Percentiles rank a stretch among this genome's conserved stretches.
Evolutionary conservation across 148 eudicot species (phyloP).

Genomic region (Rhododendron ferrugineum): DNA sequence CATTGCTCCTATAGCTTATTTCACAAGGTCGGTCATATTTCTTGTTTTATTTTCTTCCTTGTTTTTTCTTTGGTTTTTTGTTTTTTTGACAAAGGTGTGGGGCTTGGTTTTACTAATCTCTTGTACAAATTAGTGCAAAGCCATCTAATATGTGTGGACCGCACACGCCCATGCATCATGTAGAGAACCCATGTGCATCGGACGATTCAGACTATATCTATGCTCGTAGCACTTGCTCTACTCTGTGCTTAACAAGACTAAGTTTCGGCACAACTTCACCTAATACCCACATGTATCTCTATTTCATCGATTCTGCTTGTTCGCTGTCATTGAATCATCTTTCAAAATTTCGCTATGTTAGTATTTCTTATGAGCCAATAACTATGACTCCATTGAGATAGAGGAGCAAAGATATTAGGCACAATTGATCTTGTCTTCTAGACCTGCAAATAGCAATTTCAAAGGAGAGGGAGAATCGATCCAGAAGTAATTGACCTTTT

Average conservation of each 20-base stretch:
- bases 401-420: background rate
- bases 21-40: conserved; percentile 30
- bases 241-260: background rate
- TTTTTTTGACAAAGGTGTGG: background rate
- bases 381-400: background rate
- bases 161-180: background rate
- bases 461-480: background rate
- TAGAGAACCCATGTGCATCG: too few species aligned
- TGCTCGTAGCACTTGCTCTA: too few species aligned
- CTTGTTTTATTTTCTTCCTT: background rate
- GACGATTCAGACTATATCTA: too few species aligned
- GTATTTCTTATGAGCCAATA: background rate
- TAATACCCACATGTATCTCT: background rate
- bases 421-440: background rate
- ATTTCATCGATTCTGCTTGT: background rate
- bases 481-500: background rate
- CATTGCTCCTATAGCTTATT: conserved; percentile 52
- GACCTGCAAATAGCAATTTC: background rate
- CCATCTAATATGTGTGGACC: too few species aligned
- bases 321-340: background rate
- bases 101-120: background rate
- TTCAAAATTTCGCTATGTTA: background rate
- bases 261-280: background rate
- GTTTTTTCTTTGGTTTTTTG: background rate
- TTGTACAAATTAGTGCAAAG: background rate